Evolutionary conservation across 2,329 filamentous ascomycete genomes (phyloP).

Genomic region (Xylaria sp.): DNA sequence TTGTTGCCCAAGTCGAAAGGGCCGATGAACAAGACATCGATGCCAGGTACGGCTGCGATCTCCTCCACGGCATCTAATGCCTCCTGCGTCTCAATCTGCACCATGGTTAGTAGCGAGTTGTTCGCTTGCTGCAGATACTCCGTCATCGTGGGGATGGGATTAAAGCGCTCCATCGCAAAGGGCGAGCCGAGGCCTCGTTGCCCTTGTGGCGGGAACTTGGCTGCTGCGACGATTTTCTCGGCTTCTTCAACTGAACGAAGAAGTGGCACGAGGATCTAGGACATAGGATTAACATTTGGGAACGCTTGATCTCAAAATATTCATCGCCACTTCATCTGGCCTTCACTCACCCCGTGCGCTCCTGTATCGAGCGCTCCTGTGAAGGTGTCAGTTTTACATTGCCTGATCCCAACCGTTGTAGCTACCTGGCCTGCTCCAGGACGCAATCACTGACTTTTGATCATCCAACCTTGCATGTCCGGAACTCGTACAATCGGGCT

Average conservation of each 20-base stretch:
- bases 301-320: not conserved
- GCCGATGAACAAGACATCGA: conserved; percentile 61
- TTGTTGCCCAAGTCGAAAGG: conserved; percentile 63
- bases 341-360: conserved; percentile 47
- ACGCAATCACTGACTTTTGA: conserved; percentile 43
- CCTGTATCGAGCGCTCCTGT: conserved; percentile 53
- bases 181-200: conserved; percentile 52
- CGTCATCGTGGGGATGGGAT: conserved; percentile 42
- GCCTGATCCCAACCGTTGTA: not conserved
- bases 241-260: conserved; percentile 51
- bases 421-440: not conserved
- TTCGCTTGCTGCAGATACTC: conserved; percentile 55
- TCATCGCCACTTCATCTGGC: not conserved
- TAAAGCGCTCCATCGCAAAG: conserved; percentile 47
- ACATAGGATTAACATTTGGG: conserved; percentile 6
- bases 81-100: conserved; percentile 63
- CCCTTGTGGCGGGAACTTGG: conserved; percentile 53
- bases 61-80: conserved; percentile 56
- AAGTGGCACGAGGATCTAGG: conserved; percentile 47
- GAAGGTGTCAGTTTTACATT: conserved; percentile 18
- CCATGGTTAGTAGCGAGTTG: conserved; percentile 54
- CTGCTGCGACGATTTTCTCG: conserved; percentile 43
- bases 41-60: conserved; percentile 54
- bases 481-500: conserved; percentile 54
- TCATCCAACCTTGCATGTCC: conserved; percentile 51